Evolutionary conservation across 257 asterid genomes (phyloP).

Genomic region (Penstemon newberryi): DNA sequence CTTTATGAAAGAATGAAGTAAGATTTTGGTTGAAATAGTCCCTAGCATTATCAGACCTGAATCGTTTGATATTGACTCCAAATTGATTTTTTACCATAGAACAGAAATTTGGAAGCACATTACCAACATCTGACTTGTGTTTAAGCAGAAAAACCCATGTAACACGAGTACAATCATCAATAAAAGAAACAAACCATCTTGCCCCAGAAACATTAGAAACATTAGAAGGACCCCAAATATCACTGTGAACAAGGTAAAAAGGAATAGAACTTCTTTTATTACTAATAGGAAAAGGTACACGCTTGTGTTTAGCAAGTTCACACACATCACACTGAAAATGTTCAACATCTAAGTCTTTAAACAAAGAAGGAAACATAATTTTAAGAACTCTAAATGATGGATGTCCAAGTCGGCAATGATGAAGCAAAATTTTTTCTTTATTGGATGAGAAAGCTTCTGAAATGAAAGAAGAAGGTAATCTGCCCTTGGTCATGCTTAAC

Average conservation of each 20-base stretch:
- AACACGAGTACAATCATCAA: slow-evolving; percentile 11
- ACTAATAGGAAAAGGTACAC: neutral
- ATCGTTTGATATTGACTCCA: neutral
- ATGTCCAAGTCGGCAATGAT: slow-evolving; percentile 22
- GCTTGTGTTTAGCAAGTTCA: slow-evolving; percentile 18
- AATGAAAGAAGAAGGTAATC: neutral
- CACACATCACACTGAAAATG: slow-evolving; percentile 22
- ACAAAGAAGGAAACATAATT: neutral
- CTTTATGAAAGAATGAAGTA: neutral
- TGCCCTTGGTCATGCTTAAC: neutral
- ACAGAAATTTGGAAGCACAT: neutral
- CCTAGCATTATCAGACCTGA: neutral
- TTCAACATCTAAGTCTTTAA: neutral
- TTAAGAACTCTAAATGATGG: slow-evolving; percentile 8
- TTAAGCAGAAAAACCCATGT: neutral
- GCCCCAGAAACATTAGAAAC: neutral
- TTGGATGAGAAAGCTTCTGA: neutral
- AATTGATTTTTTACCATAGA: neutral
- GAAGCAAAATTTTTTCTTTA: slow-evolving; percentile 18
- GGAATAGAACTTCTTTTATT: neutral
- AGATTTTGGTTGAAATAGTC: neutral
- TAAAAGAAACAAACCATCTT: neutral
- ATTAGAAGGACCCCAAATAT: slow-evolving; percentile 1
- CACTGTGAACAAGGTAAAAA: too few relatives aligned
- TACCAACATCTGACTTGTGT: neutral